Conservation (phyloP, 192 early-diverging fungal species). For the Coemansia sp. region DNA sequence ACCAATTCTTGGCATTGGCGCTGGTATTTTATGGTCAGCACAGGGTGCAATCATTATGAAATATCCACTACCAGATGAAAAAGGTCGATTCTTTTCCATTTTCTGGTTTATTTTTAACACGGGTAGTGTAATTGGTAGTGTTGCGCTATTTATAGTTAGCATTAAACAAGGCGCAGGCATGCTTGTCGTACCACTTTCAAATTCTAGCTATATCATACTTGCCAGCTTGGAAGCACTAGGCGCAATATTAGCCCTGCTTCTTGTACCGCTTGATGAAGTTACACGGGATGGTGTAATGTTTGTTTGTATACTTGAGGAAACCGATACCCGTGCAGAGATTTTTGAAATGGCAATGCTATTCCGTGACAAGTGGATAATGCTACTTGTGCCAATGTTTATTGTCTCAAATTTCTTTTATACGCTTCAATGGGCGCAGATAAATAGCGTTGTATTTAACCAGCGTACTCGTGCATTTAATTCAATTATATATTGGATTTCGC, state of each 20-base stretch:
- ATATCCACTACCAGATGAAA: conserved; percentile 71
- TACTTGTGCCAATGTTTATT: conserved; percentile 67
- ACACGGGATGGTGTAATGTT: conserved; percentile 63
- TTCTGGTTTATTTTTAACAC: conserved; percentile 84
- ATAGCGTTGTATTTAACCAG: conserved; percentile 65
- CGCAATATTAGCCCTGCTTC: conserved; percentile 56
- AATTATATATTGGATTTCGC: conserved; percentile 73
- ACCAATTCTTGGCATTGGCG: conserved; percentile 73
- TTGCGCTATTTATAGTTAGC: conserved; percentile 62
- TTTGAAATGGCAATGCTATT: conserved; percentile 60
- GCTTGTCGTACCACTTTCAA: conserved; percentile 45
- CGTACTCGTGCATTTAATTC: conserved; percentile 74
- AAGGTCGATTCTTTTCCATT: conserved; percentile 74
- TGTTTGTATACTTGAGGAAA: conserved; percentile 58
- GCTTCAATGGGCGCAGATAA: conserved; percentile 67
- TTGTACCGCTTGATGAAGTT: conserved; percentile 60
- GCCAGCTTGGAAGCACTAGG: conserved; percentile 67
- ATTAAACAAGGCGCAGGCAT: conserved; percentile 20
- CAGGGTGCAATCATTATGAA: conserved; percentile 77
- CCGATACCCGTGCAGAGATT: conserved; percentile 55
- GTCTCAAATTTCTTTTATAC: conserved; percentile 79
- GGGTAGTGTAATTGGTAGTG: conserved; percentile 72
- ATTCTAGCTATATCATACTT: conserved; percentile 71
- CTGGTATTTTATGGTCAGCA: conserved; percentile 72
- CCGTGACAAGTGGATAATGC: conserved; percentile 63